Conservation (phyloP, 306 rosid species). For the Acacia acuminata region DNA sequence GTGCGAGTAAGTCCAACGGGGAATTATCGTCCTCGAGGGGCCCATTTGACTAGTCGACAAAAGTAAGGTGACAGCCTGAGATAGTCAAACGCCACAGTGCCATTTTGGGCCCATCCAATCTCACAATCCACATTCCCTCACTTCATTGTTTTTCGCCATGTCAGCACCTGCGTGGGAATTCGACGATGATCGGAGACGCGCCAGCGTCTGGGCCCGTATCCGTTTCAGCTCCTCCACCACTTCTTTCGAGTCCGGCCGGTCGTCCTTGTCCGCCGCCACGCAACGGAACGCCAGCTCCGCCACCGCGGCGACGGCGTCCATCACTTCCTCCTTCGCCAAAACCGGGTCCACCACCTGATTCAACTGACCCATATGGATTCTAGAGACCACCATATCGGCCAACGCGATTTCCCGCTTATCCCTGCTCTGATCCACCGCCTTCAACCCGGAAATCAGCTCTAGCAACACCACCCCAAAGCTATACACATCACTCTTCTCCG, state of each 20-base stretch:
- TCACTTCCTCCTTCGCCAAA: slow-evolving; percentile 38
- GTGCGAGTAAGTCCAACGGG: slow-evolving; percentile 33
- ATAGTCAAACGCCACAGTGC: slow-evolving; percentile 59
- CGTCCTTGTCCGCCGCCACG: slow-evolving; percentile 91
- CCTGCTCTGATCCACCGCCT: slow-evolving; percentile 76
- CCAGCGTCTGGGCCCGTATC: slow-evolving; percentile 46
- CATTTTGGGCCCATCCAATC: slow-evolving; percentile 24
- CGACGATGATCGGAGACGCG: slow-evolving; percentile 31
- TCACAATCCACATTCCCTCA: slow-evolving; percentile 25
- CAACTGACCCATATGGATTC: slow-evolving; percentile 84
- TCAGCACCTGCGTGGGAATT: slow-evolving; percentile 33
- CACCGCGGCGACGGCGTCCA: slow-evolving; percentile 52
- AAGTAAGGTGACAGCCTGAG: background rate
- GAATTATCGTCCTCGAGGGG: slow-evolving; percentile 13
- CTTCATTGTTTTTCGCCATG: slow-evolving; percentile 40
- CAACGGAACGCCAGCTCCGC: slow-evolving; percentile 95
- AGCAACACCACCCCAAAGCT: slow-evolving; percentile 88
- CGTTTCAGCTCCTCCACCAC: slow-evolving; percentile 76
- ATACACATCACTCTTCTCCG: slow-evolving; percentile 96
- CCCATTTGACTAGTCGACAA: slow-evolving; percentile 30
- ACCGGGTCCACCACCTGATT: slow-evolving; percentile 73
- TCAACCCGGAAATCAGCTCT: slow-evolving; percentile 75
- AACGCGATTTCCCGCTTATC: slow-evolving; percentile 79
- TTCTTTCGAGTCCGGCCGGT: slow-evolving; percentile 84
- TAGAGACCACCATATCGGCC: slow-evolving; percentile 81